Percentiles rank a stretch among this genome's conserved stretches.
These are phyloP conservation scores for Citrus sinensis DNA, from an alignment of 345 rosid genomes.

Conservation along the genomic window DNA sequence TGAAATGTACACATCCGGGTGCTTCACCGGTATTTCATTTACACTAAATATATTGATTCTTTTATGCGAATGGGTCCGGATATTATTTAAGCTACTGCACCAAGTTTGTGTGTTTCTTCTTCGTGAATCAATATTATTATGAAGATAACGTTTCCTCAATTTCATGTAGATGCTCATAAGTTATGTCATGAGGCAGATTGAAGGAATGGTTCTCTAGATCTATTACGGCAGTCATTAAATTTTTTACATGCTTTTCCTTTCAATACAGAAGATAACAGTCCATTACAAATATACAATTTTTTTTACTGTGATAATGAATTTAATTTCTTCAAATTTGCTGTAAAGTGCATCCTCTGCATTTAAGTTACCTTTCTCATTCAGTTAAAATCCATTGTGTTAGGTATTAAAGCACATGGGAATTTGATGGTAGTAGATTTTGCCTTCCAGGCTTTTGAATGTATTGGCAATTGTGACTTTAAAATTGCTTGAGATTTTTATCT, in stretches of 20 bases:
- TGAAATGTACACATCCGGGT: conserved; percentile 83
- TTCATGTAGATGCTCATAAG: background rate
- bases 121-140: background rate
- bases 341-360: background rate
- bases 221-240: background rate
- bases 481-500: background rate
- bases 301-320: background rate
- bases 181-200: background rate
- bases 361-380: background rate
- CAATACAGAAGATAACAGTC: background rate
- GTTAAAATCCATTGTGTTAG: background rate
- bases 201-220: background rate
- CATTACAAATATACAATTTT: background rate
- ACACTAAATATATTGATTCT: background rate
- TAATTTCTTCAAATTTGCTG: background rate
- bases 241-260: background rate
- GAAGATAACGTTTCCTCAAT: background rate
- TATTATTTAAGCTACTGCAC: background rate
- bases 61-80: background rate
- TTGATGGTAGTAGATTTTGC: background rate
- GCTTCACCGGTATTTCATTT: conserved; percentile 84
- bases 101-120: background rate
- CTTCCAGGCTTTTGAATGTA: background rate
- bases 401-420: background rate
- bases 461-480: background rate